Evolutionary conservation across 805 yeast genomes (phyloP).

Genomic region (Maudiozyma serrabonitensis): DNA sequence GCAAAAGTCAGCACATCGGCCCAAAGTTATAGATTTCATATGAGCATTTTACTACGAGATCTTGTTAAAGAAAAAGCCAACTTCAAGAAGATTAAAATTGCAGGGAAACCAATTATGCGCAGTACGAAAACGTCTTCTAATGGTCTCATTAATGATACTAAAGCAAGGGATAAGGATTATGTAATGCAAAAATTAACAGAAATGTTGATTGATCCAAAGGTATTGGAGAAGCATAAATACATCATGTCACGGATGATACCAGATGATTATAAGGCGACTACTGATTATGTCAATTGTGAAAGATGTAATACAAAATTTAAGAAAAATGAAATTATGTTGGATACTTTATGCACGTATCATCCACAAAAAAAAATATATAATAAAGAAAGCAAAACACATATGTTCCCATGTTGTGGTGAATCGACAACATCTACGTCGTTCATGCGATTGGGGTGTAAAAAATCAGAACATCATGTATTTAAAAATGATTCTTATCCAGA

Average conservation of each 20-base stretch:
- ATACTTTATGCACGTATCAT: constrained; percentile 25
- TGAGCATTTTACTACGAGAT: constrained; percentile 26
- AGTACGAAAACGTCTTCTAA: not conserved
- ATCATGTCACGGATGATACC: constrained; percentile 7
- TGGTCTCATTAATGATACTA: not conserved
- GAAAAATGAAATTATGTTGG: constrained; percentile 16
- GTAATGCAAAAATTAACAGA: constrained; percentile 14
- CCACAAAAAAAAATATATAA: constrained; percentile 20
- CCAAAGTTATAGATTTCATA: constrained; percentile 26
- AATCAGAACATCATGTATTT: constrained; percentile 21
- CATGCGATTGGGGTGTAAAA: constrained; percentile 22
- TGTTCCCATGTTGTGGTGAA: constrained; percentile 30
- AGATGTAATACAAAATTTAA: constrained; percentile 26
- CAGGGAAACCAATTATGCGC: constrained; percentile 12
- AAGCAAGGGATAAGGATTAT: constrained; percentile 3
- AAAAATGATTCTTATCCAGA: constrained; percentile 16
- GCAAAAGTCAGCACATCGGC: constrained; percentile 20
- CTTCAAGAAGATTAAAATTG: constrained; percentile 15
- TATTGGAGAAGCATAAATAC: constrained; percentile 20
- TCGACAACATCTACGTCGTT: constrained; percentile 20
- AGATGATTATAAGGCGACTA: not conserved
- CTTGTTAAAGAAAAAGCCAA: constrained; percentile 23
- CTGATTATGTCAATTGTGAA: constrained; percentile 14
- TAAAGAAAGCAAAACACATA: constrained; percentile 15
- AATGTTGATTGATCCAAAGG: constrained; percentile 11